phyloP scores from a whole-genome alignment of 75 land plant species.

The Isoetes taiwanensis region DNA sequence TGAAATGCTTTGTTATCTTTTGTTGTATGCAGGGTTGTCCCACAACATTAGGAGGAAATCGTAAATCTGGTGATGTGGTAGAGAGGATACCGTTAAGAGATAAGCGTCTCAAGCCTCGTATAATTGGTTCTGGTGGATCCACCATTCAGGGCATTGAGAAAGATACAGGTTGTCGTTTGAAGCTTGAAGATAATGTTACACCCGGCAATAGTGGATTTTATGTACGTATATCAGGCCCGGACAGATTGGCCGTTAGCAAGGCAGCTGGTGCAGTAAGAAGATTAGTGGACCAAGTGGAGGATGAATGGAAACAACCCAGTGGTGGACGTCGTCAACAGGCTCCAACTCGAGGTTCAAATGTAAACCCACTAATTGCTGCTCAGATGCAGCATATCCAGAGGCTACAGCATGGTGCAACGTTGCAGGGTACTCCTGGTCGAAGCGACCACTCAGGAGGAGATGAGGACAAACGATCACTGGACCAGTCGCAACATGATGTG shows the following conservation, averaged over 20 bases:
- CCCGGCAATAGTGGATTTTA: slow-evolving; percentile 56
- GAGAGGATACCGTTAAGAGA: slow-evolving; percentile 76
- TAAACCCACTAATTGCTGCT: slow-evolving; percentile 27
- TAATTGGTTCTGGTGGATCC: slow-evolving; percentile 54
- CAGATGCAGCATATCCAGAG: slow-evolving; percentile 40
- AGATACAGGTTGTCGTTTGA: slow-evolving; percentile 76
- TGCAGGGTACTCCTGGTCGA: slow-evolving; percentile 30
- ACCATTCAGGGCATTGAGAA: slow-evolving; percentile 63
- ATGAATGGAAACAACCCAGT: slow-evolving; percentile 32
- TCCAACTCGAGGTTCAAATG: slow-evolving; percentile 31
- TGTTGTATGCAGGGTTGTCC: slow-evolving; percentile 72
- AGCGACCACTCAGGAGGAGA: slow-evolving; percentile 37
- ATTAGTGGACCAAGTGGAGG: slow-evolving; percentile 57
- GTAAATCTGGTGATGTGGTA: slow-evolving; percentile 60
- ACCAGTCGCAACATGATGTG: slow-evolving; percentile 38
- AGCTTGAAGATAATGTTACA: slow-evolving; percentile 34
- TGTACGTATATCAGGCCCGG: slow-evolving; percentile 72
- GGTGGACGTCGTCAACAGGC: slow-evolving; percentile 9
- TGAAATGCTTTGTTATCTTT: not conserved
- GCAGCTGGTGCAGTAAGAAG: slow-evolving; percentile 84
- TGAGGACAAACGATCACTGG: slow-evolving; percentile 41
- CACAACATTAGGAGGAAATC: slow-evolving; percentile 79
- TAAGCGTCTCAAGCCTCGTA: slow-evolving; percentile 51
- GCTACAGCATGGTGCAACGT: slow-evolving; percentile 25
- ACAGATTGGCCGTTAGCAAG: slow-evolving; percentile 55